Evolutionary conservation across 768 basidiomycete genomes (phyloP).

Genomic region (Auricularia cornea): DNA sequence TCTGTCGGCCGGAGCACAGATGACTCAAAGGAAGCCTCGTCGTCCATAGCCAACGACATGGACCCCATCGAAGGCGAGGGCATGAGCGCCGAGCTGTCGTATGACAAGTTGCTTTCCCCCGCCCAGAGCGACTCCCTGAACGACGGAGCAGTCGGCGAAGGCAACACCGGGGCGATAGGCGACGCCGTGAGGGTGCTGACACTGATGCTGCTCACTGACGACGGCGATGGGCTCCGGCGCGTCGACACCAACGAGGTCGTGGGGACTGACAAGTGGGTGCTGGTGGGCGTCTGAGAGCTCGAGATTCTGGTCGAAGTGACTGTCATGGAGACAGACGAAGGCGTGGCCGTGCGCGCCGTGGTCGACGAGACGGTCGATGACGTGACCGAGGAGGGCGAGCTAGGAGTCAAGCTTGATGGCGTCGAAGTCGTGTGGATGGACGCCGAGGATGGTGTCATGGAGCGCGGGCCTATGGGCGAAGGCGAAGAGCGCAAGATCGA

Average conservation of each 20-base stretch:
- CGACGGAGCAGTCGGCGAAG: constrained; percentile 4
- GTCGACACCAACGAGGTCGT: background rate
- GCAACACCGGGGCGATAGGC: constrained; percentile 5
- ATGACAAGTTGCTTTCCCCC: background rate
- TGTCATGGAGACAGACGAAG: constrained; percentile 27
- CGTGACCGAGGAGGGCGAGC: background rate
- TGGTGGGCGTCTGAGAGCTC: background rate
- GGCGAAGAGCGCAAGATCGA: background rate
- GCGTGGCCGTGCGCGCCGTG: constrained; percentile 17
- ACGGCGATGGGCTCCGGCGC: background rate
- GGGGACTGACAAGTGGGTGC: background rate
- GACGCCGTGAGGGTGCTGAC: background rate
- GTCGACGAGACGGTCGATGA: constrained; percentile 6
- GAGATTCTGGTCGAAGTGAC: constrained; percentile 32
- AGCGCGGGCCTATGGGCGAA: background rate
- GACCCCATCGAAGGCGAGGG: background rate
- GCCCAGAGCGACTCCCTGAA: background rate
- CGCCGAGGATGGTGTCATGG: background rate
- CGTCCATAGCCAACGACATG: background rate
- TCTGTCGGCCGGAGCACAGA: background rate
- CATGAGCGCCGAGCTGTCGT: background rate
- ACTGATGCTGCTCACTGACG: background rate
- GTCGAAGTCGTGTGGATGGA: background rate
- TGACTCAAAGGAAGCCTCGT: background rate
- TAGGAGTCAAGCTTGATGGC: background rate